These are phyloP conservation scores for Dipteronia dyeriana DNA, from an alignment of 345 rosid species.

Conservation along the genomic window DNA sequence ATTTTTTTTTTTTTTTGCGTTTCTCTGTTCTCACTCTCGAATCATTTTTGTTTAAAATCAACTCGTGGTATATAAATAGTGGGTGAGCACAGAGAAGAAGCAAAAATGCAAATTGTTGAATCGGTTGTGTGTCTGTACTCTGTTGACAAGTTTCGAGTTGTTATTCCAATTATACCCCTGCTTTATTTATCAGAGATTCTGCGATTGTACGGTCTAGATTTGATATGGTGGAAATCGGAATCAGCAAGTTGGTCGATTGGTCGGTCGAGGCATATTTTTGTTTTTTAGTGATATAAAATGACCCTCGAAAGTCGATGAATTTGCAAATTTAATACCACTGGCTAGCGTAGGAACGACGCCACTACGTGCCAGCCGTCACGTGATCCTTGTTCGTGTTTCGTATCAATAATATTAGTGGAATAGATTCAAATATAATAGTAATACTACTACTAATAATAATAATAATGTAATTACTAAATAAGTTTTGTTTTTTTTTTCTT, in stretches of 20 bases:
- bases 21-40: not conserved
- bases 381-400: not conserved
- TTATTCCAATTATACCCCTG: slow-evolving; percentile 21
- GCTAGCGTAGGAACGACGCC: slow-evolving; percentile 43
- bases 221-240: not conserved
- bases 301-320: slow-evolving; percentile 13
- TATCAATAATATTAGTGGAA: too few species aligned
- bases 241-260: not conserved
- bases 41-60: not conserved
- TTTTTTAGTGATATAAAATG: not conserved
- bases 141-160: not conserved
- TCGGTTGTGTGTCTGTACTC: not conserved
- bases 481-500: too few species aligned
- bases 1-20: slow-evolving; percentile 28
- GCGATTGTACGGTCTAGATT: slow-evolving; percentile 28
- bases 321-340: slow-evolving; percentile 13
- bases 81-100: not conserved
- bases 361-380: slow-evolving; percentile 11
- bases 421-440: too few species aligned
- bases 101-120: not conserved
- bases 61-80: not conserved
- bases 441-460: too few species aligned
- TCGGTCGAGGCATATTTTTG: too few species aligned
- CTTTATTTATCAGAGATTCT: not conserved
- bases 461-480: too few species aligned